These are phyloP conservation scores for Exophiala alcalophila DNA, from an alignment of 2,329 filamentous ascomycete genomes.

Conservation along the genomic window DNA sequence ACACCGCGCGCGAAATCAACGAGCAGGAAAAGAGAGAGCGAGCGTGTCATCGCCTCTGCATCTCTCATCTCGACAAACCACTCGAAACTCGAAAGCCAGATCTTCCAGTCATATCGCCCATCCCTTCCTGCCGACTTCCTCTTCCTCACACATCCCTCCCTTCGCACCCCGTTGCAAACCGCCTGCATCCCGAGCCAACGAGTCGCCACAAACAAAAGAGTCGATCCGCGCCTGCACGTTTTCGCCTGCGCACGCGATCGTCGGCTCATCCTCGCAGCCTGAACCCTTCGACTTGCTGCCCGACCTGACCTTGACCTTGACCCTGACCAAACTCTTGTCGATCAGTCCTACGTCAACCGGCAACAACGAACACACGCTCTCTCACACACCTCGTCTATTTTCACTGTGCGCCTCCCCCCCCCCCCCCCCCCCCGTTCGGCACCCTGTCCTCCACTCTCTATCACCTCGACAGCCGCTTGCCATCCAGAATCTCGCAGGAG, in stretches of 20 bases:
- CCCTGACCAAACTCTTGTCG: no score
- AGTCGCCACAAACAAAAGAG: constrained; percentile 16
- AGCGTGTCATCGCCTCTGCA: constrained; percentile 13
- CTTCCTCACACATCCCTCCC: constrained; percentile 6
- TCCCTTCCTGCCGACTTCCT: constrained; percentile 1
- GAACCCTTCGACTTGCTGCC: constrained; percentile 11
- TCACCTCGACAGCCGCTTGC: constrained; percentile 5
- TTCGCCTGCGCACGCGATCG: constrained; percentile 7
- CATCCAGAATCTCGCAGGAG: background rate
- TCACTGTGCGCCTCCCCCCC: background rate
- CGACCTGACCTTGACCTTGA: constrained; percentile 3
- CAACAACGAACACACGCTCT: no score
- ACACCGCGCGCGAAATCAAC: background rate
- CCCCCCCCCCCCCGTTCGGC: constrained; percentile 1
- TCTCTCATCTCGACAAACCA: constrained; percentile 8
- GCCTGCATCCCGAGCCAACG: constrained; percentile 2
- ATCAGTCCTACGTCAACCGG: constrained; percentile 3
- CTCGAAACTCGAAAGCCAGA: constrained; percentile 10
- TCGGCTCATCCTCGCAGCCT: background rate
- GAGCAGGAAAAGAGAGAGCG: constrained; percentile 1
- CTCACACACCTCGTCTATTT: no score
- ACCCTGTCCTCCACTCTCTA: constrained; percentile 11
- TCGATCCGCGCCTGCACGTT: constrained; percentile 7
- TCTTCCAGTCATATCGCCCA: constrained; percentile 12
- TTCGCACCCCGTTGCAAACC: constrained; percentile 4